phyloP scores from a whole-genome alignment of 2,329 filamentous ascomycete species.

The Rugonectria rugulosa region DNA sequence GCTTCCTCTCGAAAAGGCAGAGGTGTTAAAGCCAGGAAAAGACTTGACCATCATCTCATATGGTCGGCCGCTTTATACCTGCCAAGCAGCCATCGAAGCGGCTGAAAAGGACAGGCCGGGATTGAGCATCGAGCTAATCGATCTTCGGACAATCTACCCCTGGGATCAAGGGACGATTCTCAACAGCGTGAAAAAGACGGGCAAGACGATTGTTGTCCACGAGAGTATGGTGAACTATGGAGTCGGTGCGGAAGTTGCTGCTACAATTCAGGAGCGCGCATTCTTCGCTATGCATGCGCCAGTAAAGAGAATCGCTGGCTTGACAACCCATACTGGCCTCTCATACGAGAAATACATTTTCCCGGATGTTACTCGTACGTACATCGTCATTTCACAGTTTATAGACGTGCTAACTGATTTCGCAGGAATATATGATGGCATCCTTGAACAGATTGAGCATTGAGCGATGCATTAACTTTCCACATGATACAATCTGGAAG shows the following conservation, averaged over 20 bases:
- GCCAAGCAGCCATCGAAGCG: conserved; percentile 76
- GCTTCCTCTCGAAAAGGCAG: conserved; percentile 84
- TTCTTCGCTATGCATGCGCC: conserved; percentile 85
- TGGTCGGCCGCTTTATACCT: conserved; percentile 88
- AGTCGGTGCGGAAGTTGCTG: conserved; percentile 85
- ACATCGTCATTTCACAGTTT: neutral
- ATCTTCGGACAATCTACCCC: conserved; percentile 85
- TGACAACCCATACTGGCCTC: conserved; percentile 82
- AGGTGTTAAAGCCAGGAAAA: conserved; percentile 78
- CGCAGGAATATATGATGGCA: conserved; percentile 72
- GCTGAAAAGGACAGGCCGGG: conserved; percentile 75
- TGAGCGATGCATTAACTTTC: conserved; percentile 43
- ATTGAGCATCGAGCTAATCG: conserved; percentile 80
- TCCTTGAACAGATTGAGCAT: conserved; percentile 71
- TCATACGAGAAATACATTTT: conserved; percentile 81
- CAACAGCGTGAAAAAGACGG: conserved; percentile 83
- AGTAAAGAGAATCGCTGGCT: conserved; percentile 81
- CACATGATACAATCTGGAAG: neutral
- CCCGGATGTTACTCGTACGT: conserved; percentile 85
- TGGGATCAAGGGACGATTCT: conserved; percentile 86
- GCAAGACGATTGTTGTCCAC: conserved; percentile 84
- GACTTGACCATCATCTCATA: conserved; percentile 87
- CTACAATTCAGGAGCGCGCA: conserved; percentile 81
- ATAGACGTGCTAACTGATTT: neutral
- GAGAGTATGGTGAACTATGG: conserved; percentile 91